Percentiles rank a stretch among this genome's conserved stretches.
Conservation (phyloP, 202 grass and related monocot species). For the Hordeum pubiflorum region DNA sequence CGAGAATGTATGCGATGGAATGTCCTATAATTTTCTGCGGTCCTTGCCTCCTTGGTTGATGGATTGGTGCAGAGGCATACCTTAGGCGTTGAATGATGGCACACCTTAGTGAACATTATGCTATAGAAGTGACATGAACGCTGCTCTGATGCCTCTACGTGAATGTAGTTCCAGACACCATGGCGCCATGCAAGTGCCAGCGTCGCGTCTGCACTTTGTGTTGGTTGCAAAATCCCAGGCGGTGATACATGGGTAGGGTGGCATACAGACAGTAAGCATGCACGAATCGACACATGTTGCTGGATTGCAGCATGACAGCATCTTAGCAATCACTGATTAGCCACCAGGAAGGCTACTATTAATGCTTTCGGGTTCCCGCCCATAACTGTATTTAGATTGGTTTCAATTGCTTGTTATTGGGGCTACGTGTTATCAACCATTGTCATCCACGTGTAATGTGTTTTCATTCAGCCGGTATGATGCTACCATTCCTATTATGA, state of each 20-base stretch:
- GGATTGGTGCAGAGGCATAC: neutral
- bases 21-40: too few species aligned
- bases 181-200: neutral
- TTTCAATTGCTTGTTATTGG: neutral
- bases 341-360: neutral
- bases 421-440: neutral
- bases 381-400: neutral
- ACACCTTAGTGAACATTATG: neutral
- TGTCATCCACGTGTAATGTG: neutral
- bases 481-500: neutral
- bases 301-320: neutral
- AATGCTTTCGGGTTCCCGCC: neutral
- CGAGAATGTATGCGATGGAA: too few species aligned
- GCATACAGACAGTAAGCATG: neutral
- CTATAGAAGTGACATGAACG: neutral
- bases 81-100: neutral
- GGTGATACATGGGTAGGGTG: neutral
- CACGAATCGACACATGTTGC: neutral
- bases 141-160: neutral
- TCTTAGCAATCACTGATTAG: neutral
- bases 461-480: neutral
- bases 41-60: neutral
- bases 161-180: conserved; percentile 1
- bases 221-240: neutral
- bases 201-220: neutral